A percentile compares a stretch with the other conserved stretches of the same genome.
phyloP scores from a whole-genome alignment of 2,329 filamentous ascomycete species.

The Beauveria rudraprayagi region DNA sequence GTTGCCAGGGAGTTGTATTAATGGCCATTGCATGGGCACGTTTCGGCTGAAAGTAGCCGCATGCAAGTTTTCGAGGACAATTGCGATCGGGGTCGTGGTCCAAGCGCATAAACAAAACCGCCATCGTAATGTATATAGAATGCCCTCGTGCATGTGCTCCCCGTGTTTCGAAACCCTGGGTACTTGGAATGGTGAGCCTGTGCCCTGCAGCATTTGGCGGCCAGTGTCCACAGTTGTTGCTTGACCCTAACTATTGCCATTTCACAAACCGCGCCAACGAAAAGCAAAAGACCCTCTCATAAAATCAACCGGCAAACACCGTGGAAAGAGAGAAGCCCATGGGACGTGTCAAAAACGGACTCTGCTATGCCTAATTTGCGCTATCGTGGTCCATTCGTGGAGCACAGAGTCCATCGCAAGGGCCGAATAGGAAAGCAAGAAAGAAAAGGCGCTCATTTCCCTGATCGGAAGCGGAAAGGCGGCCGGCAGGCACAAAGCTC shows the following conservation, averaged over 20 bases:
- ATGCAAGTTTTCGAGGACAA: not conserved
- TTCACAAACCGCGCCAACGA: not conserved
- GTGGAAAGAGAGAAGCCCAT: not conserved
- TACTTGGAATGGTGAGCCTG: not conserved
- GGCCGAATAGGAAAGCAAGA: constrained; percentile 4
- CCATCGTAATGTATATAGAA: not conserved
- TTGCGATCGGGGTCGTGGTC: not conserved
- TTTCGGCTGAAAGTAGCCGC: constrained; percentile 7
- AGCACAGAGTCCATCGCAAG: constrained; percentile 3
- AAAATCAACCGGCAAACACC: not conserved
- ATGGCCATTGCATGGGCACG: not conserved
- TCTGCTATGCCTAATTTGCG: not conserved
- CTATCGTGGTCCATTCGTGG: constrained; percentile 1
- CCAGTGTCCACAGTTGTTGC: not conserved
- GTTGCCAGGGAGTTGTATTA: not conserved
- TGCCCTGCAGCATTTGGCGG: not conserved
- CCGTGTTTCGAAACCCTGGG: constrained; percentile 5
- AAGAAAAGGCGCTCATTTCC: not conserved
- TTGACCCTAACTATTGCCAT: constrained; percentile 4
- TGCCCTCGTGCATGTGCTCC: not conserved
- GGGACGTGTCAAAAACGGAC: not conserved
- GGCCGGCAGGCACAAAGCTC: not conserved
- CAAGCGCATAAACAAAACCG: constrained; percentile 5
- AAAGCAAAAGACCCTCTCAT: not conserved
- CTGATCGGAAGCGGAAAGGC: constrained; percentile 10